Evolutionary conservation across 768 basidiomycete genomes (phyloP), one percentile per base, ranked within the genome.

Genomic region (Leucosporidium creatinivorum): DNA sequence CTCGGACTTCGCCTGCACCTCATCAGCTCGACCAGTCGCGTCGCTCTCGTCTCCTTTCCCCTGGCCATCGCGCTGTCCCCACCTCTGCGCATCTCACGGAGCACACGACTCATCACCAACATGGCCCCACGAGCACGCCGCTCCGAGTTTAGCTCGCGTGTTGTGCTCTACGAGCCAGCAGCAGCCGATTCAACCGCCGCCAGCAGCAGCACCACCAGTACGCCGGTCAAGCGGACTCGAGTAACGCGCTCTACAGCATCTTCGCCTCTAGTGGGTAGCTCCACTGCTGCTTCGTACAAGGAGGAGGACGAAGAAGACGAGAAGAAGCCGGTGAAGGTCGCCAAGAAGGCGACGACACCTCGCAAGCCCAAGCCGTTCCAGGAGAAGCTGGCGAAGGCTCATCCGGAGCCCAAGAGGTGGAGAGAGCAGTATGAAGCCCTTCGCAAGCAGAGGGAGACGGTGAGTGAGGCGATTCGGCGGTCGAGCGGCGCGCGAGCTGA

Each of bases 391-490:
- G 82, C 77, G 4, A 80, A 77, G 0, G 86, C 89, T 0, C 88
- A 91, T 72, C 85, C 87, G 0, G 80, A 84, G 1, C 91, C 90
- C 12, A 76, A 77, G 36, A 76, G 78, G 49, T 93, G 91, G 90
- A 78, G 79, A 51, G 85, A 89, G 68, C 82, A 81, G 5, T 93
- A 91, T 73, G 82, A 83, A 33, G 79, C 82, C 7, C 68, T 69
- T 26, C 5, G 52, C 33, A 50, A 55, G 33, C 70, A 72, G 60
- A 12, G 71, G 19, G 57, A 54, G 23, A 44, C 39, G 39, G 39
- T 44, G n/a, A 33, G 63, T 69, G 51, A 44, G 61, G 58, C 3
- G 5, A 3, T 6, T 47, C 26, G 23, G 19, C 31, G 47, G 10
- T 30, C 7, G 3, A 26, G 4, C 13, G 12, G 28, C 39, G 49